Conservation (phyloP, 2,329 filamentous ascomycete genomes). For the Biscogniauxia marginata region DNA sequence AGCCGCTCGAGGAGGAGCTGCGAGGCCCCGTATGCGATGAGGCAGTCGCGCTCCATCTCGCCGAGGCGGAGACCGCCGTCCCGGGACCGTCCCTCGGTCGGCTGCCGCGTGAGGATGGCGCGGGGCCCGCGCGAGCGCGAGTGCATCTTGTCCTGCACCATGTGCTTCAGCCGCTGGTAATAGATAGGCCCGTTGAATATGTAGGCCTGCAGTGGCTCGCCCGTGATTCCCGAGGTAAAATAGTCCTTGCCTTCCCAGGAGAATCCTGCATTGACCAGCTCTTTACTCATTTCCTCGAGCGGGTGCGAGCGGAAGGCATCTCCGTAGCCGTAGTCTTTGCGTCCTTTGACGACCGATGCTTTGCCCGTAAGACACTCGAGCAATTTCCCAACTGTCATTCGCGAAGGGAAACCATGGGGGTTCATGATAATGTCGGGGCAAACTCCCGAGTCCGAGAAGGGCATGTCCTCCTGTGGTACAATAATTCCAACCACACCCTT, state of each 20-base stretch:
- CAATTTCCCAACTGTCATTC: constrained; percentile 99
- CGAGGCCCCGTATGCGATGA: constrained; percentile 94
- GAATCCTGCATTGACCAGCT: constrained; percentile 85
- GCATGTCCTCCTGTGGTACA: constrained; percentile 94
- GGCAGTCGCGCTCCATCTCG: constrained; percentile 98
- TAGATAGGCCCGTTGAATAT: constrained; percentile 99
- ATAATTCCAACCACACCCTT: constrained; percentile 98
- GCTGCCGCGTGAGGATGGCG: constrained; percentile 90
- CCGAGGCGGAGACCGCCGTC: constrained; percentile 90
- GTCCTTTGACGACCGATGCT: constrained; percentile 81
- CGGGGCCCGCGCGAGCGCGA: constrained; percentile 85
- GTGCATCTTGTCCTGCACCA: constrained; percentile 99
- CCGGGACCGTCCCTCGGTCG: constrained; percentile 90
- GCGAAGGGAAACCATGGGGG: constrained; percentile 97
- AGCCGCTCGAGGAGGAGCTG: constrained; percentile 89
- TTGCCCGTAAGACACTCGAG: constrained; percentile 94
- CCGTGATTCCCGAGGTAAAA: constrained; percentile 91
- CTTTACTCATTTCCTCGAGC: constrained; percentile 84
- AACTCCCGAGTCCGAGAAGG: constrained; percentile 86
- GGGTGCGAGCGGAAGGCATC: constrained; percentile 81
- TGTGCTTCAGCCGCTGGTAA: constrained; percentile 99
- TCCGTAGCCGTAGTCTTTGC: constrained; percentile 79
- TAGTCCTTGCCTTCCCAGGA: constrained; percentile 97
- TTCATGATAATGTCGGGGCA: constrained; percentile 99
- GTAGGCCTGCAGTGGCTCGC: constrained; percentile 89